Evolutionary conservation across 345 rosid species (phyloP), one percentile per base, ranked within the genome.

Genomic region (Corchorus capsularis): DNA sequence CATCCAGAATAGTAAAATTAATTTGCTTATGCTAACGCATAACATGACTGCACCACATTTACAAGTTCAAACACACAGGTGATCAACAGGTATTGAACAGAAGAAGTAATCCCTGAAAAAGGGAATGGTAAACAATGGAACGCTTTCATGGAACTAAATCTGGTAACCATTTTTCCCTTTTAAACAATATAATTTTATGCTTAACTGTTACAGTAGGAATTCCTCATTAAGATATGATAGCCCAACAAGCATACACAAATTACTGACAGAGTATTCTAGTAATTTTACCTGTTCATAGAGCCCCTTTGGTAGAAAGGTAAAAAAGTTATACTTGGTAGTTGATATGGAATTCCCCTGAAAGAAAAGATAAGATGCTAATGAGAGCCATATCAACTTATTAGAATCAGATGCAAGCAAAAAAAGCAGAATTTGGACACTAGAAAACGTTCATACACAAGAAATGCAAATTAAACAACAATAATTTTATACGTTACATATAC

Each of bases 261-360:
- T 22, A 78, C 16, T 53, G 34, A 52, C 77, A 35, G 74, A 54
- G 68, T 20, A 60, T 43, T 55, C 57, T 62, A 46, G 67, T 20
- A 35, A 75, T 41, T 56, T 84, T 89, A 96, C 99, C 99, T 96
- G 99, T 86, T 96, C 99, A 84, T 92, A 96, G 82, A 96, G 75
- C 72, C 99, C 99, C 84, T 96, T 96, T 1, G 99, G 99, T 15
- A 96, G 77, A 88, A 96, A 96, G 3, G 99, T 91, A 49, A 96
- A 64, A 87, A 96, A 84, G 85, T 94, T 96, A 88, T 96, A 94
- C 91, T 96, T 96, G 20, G 99, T 96, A 47, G 99, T 96, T 14
- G 99, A 89, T 80, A 94, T 82, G 9, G 97, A 88, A 86, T 94
- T 94, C 50, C 96, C 98, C 98, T 94, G 91, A 73, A 83, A 83